These are phyloP conservation scores for Cytospora paraplurivora DNA, from an alignment of 2,329 filamentous ascomycete genomes.

Conservation along the genomic window DNA sequence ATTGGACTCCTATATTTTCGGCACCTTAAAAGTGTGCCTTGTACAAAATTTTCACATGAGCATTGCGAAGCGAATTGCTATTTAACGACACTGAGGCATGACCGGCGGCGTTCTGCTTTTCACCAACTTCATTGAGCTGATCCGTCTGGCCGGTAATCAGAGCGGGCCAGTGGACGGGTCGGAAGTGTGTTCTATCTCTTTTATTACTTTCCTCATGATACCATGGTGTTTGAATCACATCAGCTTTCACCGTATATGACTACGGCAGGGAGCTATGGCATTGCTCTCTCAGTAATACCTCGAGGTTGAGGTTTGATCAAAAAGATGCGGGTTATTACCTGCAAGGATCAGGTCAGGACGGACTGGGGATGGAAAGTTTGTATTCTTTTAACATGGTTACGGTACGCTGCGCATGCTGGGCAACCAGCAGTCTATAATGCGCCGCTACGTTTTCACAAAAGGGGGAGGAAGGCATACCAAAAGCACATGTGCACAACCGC, in stretches of 20 bases:
- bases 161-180: slow-evolving; percentile 8
- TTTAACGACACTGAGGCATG: slow-evolving; percentile 26
- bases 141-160: slow-evolving; percentile 10
- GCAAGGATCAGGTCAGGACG: slow-evolving; percentile 12
- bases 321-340: background rate
- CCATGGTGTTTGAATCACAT: slow-evolving; percentile 25
- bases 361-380: slow-evolving; percentile 4
- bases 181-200: slow-evolving; percentile 13
- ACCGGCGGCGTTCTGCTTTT: slow-evolving; percentile 24
- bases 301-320: slow-evolving; percentile 18
- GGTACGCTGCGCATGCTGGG: slow-evolving; percentile 17
- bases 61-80: slow-evolving; percentile 26
- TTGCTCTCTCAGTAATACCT: slow-evolving; percentile 20
- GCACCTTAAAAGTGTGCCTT: slow-evolving; percentile 22
- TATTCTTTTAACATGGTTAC: slow-evolving; percentile 11
- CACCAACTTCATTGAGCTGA: slow-evolving; percentile 4
- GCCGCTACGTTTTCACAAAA: slow-evolving; percentile 12
- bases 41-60: slow-evolving; percentile 25
- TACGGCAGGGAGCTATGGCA: slow-evolving; percentile 9
- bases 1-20: slow-evolving; percentile 18
- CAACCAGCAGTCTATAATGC: slow-evolving; percentile 22
- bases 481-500: slow-evolving; percentile 13
- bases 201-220: slow-evolving; percentile 24
- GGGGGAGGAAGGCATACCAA: background rate
- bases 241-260: slow-evolving; percentile 9